A percentile compares a stretch with the other conserved stretches of the same genome.
These are phyloP conservation scores for Penicillium italicum DNA, from an alignment of 2,329 filamentous ascomycete species.

Conservation along the genomic window DNA sequence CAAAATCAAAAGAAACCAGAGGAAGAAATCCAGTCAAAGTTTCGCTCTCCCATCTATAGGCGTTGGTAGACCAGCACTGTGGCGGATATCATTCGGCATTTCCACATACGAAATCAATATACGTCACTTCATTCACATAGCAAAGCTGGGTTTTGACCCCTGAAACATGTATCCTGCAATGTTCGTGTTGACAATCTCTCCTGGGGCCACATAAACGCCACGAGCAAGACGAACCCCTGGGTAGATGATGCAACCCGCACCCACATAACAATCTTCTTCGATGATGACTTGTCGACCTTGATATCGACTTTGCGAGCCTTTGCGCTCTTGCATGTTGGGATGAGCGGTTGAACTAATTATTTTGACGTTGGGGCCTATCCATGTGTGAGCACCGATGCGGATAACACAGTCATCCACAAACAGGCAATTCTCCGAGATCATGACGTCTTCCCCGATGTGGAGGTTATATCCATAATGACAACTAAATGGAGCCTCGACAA, in stretches of 20 bases:
- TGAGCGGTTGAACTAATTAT: slow-evolving; percentile 74
- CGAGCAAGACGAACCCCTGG: slow-evolving; percentile 44
- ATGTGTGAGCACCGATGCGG: slow-evolving; percentile 66
- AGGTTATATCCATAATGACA: slow-evolving; percentile 98
- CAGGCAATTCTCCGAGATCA: slow-evolving; percentile 77
- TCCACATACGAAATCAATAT: neutral
- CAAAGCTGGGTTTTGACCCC: slow-evolving; percentile 40
- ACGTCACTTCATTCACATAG: slow-evolving; percentile 28
- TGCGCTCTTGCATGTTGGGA: slow-evolving; percentile 68
- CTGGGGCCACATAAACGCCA: slow-evolving; percentile 45
- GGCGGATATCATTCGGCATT: neutral
- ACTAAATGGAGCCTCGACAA: slow-evolving; percentile 82
- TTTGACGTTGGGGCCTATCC: slow-evolving; percentile 78
- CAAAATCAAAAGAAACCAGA: neutral
- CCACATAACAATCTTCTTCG: slow-evolving; percentile 67
- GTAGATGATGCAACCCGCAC: slow-evolving; percentile 58
- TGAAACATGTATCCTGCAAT: slow-evolving; percentile 44
- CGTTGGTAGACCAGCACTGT: neutral
- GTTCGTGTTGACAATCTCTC: slow-evolving; percentile 44
- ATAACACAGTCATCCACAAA: slow-evolving; percentile 85
- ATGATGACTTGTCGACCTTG: slow-evolving; percentile 70
- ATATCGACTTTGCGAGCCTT: slow-evolving; percentile 69
- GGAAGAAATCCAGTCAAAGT: neutral
- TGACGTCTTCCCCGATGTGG: slow-evolving; percentile 76
- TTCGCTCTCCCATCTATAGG: neutral